These are phyloP conservation scores for Apiospora kogelbergensis DNA, from an alignment of 2,329 filamentous ascomycete genomes.

Conservation along the genomic window DNA sequence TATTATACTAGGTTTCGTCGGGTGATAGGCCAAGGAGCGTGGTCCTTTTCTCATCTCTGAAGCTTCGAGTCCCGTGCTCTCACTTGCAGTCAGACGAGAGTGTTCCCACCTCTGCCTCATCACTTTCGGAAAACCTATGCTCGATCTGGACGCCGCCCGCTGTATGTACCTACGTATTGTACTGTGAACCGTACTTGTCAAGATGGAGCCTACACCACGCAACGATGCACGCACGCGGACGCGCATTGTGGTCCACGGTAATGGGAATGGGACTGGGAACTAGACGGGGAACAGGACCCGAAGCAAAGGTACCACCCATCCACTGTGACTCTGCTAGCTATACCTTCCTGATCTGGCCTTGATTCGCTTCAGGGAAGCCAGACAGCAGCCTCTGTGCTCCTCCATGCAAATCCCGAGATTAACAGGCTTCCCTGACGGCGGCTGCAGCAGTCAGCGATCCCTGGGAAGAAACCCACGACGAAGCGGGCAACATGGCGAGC, in stretches of 20 bases:
- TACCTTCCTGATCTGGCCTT: constrained; percentile 6
- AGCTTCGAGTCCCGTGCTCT: neutral
- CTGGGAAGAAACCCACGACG: neutral
- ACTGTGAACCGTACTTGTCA: too few species aligned
- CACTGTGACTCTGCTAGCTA: constrained; percentile 3
- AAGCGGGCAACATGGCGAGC: neutral
- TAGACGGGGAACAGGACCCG: constrained; percentile 8
- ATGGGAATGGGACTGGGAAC: neutral
- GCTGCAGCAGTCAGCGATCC: neutral
- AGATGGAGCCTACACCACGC: neutral
- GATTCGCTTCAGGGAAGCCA: constrained; percentile 10
- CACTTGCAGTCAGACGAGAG: neutral
- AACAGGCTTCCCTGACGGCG: constrained; percentile 5
- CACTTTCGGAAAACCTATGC: neutral
- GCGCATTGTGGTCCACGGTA: neutral
- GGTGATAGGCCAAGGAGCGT: neutral
- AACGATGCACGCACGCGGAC: neutral
- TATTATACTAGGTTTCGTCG: neutral
- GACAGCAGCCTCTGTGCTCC: neutral
- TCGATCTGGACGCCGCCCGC: neutral
- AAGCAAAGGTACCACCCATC: neutral
- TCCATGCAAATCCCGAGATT: constrained; percentile 7
- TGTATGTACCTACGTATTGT: neutral
- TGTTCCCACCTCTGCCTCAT: neutral
- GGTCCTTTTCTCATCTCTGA: neutral